phyloP scores from a whole-genome alignment of 371 early-diverging fungal species.

The Massospora cicadina region DNA sequence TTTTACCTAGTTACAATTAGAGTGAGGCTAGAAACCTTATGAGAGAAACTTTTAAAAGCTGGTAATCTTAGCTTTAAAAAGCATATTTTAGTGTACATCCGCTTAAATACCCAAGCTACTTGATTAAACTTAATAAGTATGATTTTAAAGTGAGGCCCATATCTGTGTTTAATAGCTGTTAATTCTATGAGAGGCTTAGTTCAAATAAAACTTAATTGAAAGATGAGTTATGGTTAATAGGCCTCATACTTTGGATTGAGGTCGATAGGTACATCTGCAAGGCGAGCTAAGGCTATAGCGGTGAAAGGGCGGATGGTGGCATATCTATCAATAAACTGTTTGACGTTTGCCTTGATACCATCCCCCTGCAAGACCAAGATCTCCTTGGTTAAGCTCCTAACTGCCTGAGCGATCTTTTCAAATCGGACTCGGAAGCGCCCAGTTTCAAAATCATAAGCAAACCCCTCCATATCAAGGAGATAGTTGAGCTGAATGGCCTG shows the following conservation, averaged over 20 bases:
- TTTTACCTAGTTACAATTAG: too few species aligned
- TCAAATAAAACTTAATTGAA: too few species aligned
- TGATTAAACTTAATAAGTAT: too few species aligned
- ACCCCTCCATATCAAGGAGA: constrained; percentile 48
- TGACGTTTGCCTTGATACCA: constrained; percentile 47
- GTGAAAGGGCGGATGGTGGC: constrained; percentile 30
- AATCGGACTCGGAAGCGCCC: constrained; percentile 42
- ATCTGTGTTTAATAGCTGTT: too few species aligned
- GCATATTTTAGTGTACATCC: too few species aligned
- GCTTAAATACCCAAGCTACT: too few species aligned
- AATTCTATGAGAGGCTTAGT: too few species aligned
- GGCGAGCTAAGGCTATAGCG: constrained; percentile 27
- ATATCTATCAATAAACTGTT: constrained; percentile 37
- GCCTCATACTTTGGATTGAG: constrained; percentile 25
- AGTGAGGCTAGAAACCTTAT: too few species aligned
- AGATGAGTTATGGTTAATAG: too few species aligned
- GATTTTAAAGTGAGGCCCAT: too few species aligned
- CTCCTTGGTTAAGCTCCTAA: constrained; percentile 37
- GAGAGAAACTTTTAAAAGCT: too few species aligned
- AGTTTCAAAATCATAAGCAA: constrained; percentile 24
- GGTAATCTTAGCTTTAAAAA: too few species aligned
- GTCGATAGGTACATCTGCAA: constrained; percentile 31
- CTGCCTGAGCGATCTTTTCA: constrained; percentile 40
- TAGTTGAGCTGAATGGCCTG: constrained; percentile 59
- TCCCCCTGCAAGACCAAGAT: constrained; percentile 63